Evolutionary conservation across 495 filamentous ascomycete species (phyloP).

Genomic region (Barbatosphaeria neglecta): DNA sequence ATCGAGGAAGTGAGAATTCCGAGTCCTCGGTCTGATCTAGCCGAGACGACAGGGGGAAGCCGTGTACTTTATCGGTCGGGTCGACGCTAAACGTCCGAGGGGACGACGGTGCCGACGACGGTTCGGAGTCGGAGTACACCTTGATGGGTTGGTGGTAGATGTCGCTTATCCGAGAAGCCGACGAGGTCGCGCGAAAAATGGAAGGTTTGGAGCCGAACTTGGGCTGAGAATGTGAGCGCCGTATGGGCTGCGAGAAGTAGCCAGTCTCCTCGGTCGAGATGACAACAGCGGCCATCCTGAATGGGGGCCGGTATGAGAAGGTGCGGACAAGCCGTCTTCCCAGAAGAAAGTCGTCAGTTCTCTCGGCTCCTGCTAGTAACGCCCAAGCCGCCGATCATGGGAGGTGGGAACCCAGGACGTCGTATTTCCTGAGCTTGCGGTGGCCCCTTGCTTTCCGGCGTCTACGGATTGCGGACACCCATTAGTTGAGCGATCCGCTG

Average conservation of each 20-base stretch:
- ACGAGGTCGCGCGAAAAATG: slow-evolving; percentile 28
- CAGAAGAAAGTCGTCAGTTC: slow-evolving; percentile 15
- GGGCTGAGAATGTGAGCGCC: slow-evolving; percentile 37
- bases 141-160: slow-evolving; percentile 20
- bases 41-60: too few relatives aligned
- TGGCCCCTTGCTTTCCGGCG: background rate
- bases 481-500: too few relatives aligned
- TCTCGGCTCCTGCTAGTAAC: slow-evolving; percentile 17
- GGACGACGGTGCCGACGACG: slow-evolving; percentile 37
- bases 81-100: slow-evolving; percentile 25
- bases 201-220: slow-evolving; percentile 24
- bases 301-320: slow-evolving; percentile 7
- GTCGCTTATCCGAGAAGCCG: slow-evolving; percentile 28
- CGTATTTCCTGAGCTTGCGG: background rate
- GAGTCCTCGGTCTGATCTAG: slow-evolving; percentile 40
- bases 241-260: slow-evolving; percentile 31
- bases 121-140: slow-evolving; percentile 27
- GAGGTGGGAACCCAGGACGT: background rate
- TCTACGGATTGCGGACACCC: background rate
- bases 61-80: slow-evolving; percentile 20
- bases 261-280: slow-evolving; percentile 31
- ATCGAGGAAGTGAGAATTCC: slow-evolving; percentile 45
- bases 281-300: slow-evolving; percentile 35
- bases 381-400: slow-evolving; percentile 13
- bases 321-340: slow-evolving; percentile 10